A percentile compares a stretch with the other conserved stretches of the same genome.
Evolutionary conservation across 192 early-diverging fungal genomes (phyloP).

Genomic region (Rhizoclosmatium globosum): DNA sequence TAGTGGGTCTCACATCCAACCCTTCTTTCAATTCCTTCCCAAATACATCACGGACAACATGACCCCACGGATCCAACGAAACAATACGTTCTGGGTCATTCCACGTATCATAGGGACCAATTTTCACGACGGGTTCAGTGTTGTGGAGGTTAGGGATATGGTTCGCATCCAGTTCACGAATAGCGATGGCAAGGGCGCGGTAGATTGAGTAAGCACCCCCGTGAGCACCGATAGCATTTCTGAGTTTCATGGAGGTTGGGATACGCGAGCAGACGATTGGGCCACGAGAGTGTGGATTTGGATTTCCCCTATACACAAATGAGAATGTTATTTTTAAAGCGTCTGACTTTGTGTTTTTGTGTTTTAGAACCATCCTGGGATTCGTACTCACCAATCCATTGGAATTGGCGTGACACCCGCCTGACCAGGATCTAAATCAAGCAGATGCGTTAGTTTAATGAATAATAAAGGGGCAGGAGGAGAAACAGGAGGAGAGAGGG

Average conservation of each 20-base stretch:
- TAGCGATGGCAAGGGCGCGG: conserved; percentile 91
- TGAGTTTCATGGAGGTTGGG: conserved; percentile 74
- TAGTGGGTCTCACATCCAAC: conserved; percentile 87
- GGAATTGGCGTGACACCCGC: conserved; percentile 78
- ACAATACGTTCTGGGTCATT: conserved; percentile 82
- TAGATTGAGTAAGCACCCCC: conserved; percentile 93
- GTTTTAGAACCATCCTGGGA: too few relatives aligned
- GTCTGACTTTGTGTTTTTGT: not conserved
- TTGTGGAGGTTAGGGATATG: conserved; percentile 88
- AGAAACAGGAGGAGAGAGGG: not conserved
- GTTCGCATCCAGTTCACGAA: conserved; percentile 80
- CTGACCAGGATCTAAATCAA: conserved; percentile 58
- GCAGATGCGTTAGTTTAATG: not conserved
- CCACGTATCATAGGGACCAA: conserved; percentile 86
- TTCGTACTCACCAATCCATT: conserved; percentile 64
- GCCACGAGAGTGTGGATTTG: conserved; percentile 75
- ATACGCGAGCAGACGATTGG: conserved; percentile 87
- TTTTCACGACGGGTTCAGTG: conserved; percentile 84
- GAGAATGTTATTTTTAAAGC: not conserved
- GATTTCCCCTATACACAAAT: conserved; percentile 56
- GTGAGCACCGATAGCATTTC: conserved; percentile 96
- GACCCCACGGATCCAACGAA: conserved; percentile 93
- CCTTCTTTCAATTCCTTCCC: conserved; percentile 68
- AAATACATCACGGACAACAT: conserved; percentile 73
- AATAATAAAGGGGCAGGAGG: not conserved